These are phyloP conservation scores for Yamadazyma diospyri DNA, from an alignment of 1,139 yeast genomes.

Conservation along the genomic window DNA sequence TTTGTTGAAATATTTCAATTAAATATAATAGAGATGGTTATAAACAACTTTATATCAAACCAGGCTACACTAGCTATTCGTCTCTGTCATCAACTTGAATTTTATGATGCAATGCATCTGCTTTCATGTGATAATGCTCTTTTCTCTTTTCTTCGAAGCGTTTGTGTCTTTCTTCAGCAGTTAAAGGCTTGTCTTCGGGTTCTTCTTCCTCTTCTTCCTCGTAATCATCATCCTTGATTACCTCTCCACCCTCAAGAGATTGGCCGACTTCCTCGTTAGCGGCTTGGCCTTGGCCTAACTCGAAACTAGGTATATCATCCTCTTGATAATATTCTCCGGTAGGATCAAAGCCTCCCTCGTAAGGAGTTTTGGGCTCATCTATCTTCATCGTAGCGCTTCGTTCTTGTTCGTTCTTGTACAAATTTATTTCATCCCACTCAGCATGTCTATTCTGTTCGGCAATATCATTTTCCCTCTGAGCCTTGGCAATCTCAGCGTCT, in stretches of 20 bases:
- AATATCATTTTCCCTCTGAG: constrained; percentile 14
- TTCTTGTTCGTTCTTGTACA: constrained; percentile 64
- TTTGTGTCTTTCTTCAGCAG: constrained; percentile 62
- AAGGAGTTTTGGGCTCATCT: constrained; percentile 97
- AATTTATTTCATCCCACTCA: constrained; percentile 73
- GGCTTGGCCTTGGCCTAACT: constrained; percentile 37
- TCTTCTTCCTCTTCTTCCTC: constrained; percentile 33
- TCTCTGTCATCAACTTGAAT: constrained; percentile 28
- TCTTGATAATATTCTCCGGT: constrained; percentile 75
- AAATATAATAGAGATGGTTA: not conserved
- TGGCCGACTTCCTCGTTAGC: constrained; percentile 23
- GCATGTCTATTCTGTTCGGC: constrained; percentile 19
- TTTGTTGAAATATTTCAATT: constrained; percentile 33
- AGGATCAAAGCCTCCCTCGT: constrained; percentile 89
- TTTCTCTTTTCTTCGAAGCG: constrained; percentile 75
- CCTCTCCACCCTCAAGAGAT: constrained; percentile 40
- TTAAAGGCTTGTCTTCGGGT: constrained; percentile 34
- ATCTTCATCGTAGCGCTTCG: constrained; percentile 76
- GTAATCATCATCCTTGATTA: constrained; percentile 22
- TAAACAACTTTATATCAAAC: not conserved
- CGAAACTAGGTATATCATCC: constrained; percentile 51
- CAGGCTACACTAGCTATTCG: constrained; percentile 1
- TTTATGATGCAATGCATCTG: constrained; percentile 42
- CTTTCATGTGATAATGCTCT: constrained; percentile 73
- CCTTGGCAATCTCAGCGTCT: constrained; percentile 21